These are phyloP conservation scores for Hyphopichia buzzinii DNA, from an alignment of 1,139 yeast genomes.

Conservation along the genomic window DNA sequence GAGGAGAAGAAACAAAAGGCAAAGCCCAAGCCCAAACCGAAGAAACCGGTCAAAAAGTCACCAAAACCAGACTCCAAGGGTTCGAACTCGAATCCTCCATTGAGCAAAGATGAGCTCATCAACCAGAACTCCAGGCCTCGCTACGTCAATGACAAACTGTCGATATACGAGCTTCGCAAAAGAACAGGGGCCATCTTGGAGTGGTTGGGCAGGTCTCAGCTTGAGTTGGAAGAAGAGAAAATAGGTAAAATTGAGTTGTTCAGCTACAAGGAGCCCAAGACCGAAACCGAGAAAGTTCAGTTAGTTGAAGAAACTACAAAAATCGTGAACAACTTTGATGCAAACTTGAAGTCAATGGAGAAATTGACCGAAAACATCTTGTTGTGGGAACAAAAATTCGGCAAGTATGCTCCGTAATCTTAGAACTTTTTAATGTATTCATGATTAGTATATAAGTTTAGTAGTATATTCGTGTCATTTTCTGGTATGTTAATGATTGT, in stretches of 20 bases:
- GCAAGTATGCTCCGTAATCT: constrained; percentile 44
- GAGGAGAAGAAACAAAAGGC: constrained; percentile 13
- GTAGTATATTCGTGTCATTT: no score
- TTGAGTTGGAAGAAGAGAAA: constrained; percentile 74
- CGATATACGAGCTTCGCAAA: constrained; percentile 78
- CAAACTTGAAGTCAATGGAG: constrained; percentile 66
- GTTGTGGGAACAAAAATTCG: constrained; percentile 75
- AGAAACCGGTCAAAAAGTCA: constrained; percentile 8
- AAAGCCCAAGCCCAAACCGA: constrained; percentile 6
- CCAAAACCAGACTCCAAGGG: constrained; percentile 12
- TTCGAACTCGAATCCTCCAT: constrained; percentile 9
- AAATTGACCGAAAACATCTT: constrained; percentile 64
- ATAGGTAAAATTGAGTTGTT: constrained; percentile 51
- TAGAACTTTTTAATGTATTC: neutral
- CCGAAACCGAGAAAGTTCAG: constrained; percentile 8
- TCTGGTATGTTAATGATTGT: no score
- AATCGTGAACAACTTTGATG: constrained; percentile 50
- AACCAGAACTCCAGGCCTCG: constrained; percentile 80
- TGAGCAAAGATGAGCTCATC: constrained; percentile 40
- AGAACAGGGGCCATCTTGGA: constrained; percentile 89
- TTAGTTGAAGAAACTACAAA: constrained; percentile 33
- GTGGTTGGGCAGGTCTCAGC: constrained; percentile 81
- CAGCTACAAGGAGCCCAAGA: constrained; percentile 20
- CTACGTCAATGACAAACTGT: constrained; percentile 69
- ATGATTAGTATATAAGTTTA: no score